Evolutionary conservation across 1,284 basidiomycete species (phyloP), one percentile per base, ranked within the genome.

Genomic region (Pascua sp.): DNA sequence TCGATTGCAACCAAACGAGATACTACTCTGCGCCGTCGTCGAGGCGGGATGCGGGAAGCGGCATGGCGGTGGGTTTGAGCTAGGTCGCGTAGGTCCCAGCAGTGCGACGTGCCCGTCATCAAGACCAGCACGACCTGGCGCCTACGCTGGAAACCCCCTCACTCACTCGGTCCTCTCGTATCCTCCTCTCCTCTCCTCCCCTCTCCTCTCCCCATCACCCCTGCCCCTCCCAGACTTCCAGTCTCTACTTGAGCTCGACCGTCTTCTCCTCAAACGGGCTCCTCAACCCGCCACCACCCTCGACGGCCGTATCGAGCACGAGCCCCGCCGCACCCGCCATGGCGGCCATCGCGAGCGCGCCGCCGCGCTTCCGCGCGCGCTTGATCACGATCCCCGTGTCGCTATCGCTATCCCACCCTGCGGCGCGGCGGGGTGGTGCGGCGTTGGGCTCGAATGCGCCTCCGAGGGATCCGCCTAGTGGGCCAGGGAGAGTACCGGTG

Each of bases 241-340:
- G 13, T 24, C 32, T n/a, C 43, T 46, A 44, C 12, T 11, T 36
- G 41, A 50, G 43, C 42, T 49, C 54, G 8, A 42, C 8, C 37
- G 44, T 51, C 59, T 67, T 69, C 57, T 73, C 72, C 53, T 71
- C 70, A 51, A 74, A 74, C 1, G 72, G 72, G 58, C 71, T 72
- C 11, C 66, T 50, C 24, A 73, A 54, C 24, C 53, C 64, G 11
- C 53, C 59, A 5, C 32, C 50, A 4, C 45, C 49, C 37, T 11
- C 52, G 24, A 50, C 11, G 4, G 46, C 45, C 32, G 48, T 42
- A 16, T 49, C 49, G 38, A 52, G 43, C 24, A 59, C 52, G 40
- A 53, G 47, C 16, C 42, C 43, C 13, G 42, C 49, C 36, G 48
- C 46, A 1, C 41, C 36, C 17, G 32, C 38, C 45, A 60, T 49